phyloP scores from a whole-genome alignment of 768 basidiomycete species.

The Termitomyces sp. region DNA sequence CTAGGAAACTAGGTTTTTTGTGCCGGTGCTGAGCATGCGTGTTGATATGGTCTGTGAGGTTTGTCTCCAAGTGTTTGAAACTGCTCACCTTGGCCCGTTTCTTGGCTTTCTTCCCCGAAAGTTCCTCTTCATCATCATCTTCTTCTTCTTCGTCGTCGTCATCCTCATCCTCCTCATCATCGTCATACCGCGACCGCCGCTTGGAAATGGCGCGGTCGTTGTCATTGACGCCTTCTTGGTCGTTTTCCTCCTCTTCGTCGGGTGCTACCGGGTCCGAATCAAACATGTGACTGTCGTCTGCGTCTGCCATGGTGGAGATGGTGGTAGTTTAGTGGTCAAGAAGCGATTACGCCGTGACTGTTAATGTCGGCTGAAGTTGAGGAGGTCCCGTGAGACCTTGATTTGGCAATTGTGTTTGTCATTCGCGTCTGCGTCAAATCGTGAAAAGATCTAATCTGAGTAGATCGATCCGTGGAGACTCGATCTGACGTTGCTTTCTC shows the following conservation, averaged over 20 bases:
- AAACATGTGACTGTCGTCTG: constrained; percentile 29
- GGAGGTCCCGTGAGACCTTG: constrained; percentile 7
- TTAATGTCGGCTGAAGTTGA: background rate
- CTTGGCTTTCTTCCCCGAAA: constrained; percentile 41
- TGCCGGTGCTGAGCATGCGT: constrained; percentile 49
- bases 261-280: constrained; percentile 36
- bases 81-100: constrained; percentile 60
- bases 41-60: constrained; percentile 5
- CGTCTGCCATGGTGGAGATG: constrained; percentile 37
- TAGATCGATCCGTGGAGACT: no score
- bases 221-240: constrained; percentile 29
- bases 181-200: constrained; percentile 24
- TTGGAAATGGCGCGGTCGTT: constrained; percentile 36
- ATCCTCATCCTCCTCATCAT: constrained; percentile 34
- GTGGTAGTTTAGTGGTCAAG: constrained; percentile 15
- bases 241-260: constrained; percentile 36
- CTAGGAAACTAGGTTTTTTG: constrained; percentile 77
- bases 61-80: background rate
- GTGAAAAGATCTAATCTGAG: background rate
- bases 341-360: background rate
- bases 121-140: constrained; percentile 53
- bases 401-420: background rate
- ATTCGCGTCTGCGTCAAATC: background rate
- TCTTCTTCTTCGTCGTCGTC: constrained; percentile 49
- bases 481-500: no score